Evolutionary conservation across 192 early-diverging fungal species (phyloP).

Genomic region (Allomyces arbusculus): DNA sequence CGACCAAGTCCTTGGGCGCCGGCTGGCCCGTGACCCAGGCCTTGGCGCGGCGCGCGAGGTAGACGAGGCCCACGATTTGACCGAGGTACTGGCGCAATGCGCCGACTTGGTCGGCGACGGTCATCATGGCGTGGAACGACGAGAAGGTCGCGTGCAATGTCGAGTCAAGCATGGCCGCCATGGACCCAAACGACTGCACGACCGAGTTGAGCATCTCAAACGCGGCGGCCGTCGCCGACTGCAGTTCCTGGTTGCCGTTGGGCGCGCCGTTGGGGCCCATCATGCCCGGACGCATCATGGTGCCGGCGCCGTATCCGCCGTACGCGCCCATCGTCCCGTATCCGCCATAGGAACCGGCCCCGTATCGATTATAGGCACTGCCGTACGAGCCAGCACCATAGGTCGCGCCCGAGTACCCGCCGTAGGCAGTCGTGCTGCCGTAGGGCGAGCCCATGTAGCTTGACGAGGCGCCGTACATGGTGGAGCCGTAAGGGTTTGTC

Average conservation of each 20-base stretch:
- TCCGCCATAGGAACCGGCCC: slow-evolving; percentile 14
- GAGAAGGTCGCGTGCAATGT: slow-evolving; percentile 93
- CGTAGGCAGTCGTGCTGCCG: neutral
- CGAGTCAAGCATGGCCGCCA: slow-evolving; percentile 94
- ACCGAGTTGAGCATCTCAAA: slow-evolving; percentile 83
- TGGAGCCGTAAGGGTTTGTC: neutral
- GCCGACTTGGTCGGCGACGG: slow-evolving; percentile 91
- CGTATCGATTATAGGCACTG: slow-evolving; percentile 12
- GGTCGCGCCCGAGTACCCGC: slow-evolving; percentile 14
- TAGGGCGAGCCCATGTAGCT: slow-evolving; percentile 8
- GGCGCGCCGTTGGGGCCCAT: neutral
- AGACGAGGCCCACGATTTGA: slow-evolving; percentile 58
- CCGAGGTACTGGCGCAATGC: slow-evolving; percentile 66
- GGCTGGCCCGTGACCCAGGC: slow-evolving; percentile 32
- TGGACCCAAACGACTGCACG: slow-evolving; percentile 89
- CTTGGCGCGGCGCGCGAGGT: slow-evolving; percentile 47
- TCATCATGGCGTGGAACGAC: slow-evolving; percentile 83
- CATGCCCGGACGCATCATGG: slow-evolving; percentile 6
- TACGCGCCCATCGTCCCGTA: slow-evolving; percentile 6
- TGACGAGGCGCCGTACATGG: slow-evolving; percentile 2
- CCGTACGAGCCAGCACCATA: slow-evolving; percentile 8
- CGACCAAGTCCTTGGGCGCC: no score
- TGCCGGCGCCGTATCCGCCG: slow-evolving; percentile 25
- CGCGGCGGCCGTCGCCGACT: slow-evolving; percentile 71
- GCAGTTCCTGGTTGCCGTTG: slow-evolving; percentile 21